phyloP scores from a whole-genome alignment of 495 filamentous ascomycete genomes.

The Terfezia claveryi region DNA sequence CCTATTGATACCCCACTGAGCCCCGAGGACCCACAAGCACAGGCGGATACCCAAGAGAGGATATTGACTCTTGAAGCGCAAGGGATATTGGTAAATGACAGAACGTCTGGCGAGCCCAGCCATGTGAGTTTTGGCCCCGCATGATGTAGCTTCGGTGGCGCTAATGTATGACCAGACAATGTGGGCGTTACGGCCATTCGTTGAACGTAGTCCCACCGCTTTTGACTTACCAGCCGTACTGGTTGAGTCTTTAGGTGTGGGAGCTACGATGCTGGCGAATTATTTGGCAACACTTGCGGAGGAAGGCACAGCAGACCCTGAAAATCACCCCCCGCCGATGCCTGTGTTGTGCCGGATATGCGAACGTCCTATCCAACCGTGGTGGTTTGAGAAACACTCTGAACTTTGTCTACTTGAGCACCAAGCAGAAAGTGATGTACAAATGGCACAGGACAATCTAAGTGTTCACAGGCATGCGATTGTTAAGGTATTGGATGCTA shows the following conservation, averaged over 20 bases:
- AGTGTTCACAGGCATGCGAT: slow-evolving; percentile 91
- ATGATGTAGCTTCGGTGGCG: slow-evolving; percentile 1
- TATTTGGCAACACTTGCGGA: slow-evolving; percentile 82
- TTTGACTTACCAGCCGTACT: slow-evolving; percentile 83
- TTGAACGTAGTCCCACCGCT: slow-evolving; percentile 56
- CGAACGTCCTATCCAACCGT: slow-evolving; percentile 90
- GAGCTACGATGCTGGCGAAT: slow-evolving; percentile 81
- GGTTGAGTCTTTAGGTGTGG: slow-evolving; percentile 81
- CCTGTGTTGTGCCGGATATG: slow-evolving; percentile 92
- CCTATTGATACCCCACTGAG: slow-evolving; percentile 12
- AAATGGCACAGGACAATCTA: slow-evolving; percentile 77
- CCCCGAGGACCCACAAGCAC: slow-evolving; percentile 22
- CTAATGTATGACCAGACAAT: slow-evolving; percentile 47
- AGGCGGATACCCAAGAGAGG: slow-evolving; percentile 25
- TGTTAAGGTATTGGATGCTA: slow-evolving; percentile 77
- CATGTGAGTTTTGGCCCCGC: slow-evolving; percentile 41
- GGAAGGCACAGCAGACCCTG: slow-evolving; percentile 57
- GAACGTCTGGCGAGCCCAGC: slow-evolving; percentile 61
- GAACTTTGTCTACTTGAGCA: slow-evolving; percentile 92
- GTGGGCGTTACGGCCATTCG: slow-evolving; percentile 98
- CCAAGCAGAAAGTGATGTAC: slow-evolving; percentile 89
- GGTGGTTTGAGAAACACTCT: slow-evolving; percentile 99
- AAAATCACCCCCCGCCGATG: slow-evolving; percentile 60
- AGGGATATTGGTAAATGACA: slow-evolving; percentile 93
- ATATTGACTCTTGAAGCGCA: slow-evolving; percentile 74